Conservation (phyloP, 2,329 filamentous ascomycete genomes). For the Bipolaris bicolor region DNA sequence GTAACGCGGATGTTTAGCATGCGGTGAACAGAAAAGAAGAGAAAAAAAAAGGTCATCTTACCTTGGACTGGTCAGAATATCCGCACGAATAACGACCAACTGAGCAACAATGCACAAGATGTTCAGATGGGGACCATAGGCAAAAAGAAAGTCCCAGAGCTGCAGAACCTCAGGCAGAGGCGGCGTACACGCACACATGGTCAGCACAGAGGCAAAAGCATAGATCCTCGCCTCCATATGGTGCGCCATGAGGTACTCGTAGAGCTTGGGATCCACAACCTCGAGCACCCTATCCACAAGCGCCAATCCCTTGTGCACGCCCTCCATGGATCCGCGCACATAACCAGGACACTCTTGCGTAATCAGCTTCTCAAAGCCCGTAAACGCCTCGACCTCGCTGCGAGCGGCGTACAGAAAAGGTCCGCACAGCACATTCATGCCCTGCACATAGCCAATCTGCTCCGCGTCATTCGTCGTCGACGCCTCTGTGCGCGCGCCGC, state of each 20-base stretch:
- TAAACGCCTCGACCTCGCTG: slow-evolving; percentile 93
- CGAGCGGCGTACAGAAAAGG: slow-evolving; percentile 94
- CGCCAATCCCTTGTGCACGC: slow-evolving; percentile 88
- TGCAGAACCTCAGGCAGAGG: slow-evolving; percentile 90
- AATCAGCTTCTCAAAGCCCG: slow-evolving; percentile 85
- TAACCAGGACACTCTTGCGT: slow-evolving; percentile 91
- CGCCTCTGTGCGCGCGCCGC: slow-evolving; percentile 37
- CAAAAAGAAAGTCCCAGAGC: slow-evolving; percentile 97
- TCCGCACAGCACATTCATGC: slow-evolving; percentile 97
- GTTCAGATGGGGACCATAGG: slow-evolving; percentile 93
- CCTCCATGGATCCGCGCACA: slow-evolving; percentile 94
- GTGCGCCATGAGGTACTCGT: slow-evolving; percentile 81
- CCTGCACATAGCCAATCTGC: slow-evolving; percentile 92
- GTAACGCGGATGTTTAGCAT: slow-evolving; percentile 30
- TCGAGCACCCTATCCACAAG: slow-evolving; percentile 91
- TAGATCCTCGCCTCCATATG: slow-evolving; percentile 93
- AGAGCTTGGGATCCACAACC: slow-evolving; percentile 88
- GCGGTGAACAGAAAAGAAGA: background rate
- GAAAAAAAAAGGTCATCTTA: slow-evolving; percentile 50
- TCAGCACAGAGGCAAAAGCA: slow-evolving; percentile 93
- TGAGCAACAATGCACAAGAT: slow-evolving; percentile 97
- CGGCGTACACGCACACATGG: slow-evolving; percentile 93
- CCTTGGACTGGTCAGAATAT: slow-evolving; percentile 84
- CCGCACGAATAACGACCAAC: slow-evolving; percentile 83
- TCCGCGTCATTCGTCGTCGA: slow-evolving; percentile 56